Evolutionary conservation across 352 stramenopile species (phyloP).

Genomic region (Phytophthora citrophthora): DNA sequence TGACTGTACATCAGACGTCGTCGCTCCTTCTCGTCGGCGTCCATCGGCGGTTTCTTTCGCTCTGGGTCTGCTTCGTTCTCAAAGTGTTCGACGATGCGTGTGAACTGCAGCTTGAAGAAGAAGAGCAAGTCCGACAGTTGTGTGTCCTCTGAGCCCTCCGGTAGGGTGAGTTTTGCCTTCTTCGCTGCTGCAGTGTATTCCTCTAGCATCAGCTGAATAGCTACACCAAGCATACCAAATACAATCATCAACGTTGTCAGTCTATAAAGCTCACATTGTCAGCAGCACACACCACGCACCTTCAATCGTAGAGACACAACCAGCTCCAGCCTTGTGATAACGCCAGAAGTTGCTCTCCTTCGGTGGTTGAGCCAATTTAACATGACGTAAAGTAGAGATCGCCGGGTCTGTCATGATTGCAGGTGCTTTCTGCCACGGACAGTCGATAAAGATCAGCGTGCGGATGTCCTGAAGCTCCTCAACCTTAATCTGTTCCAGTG

Average conservation of each 20-base stretch:
- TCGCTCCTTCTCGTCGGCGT: constrained; percentile 81
- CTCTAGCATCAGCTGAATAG: constrained; percentile 84
- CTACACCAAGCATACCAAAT: constrained; percentile 32
- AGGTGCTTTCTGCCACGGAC: constrained; percentile 86
- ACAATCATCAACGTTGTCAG: constrained; percentile 6
- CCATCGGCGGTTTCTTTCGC: constrained; percentile 80
- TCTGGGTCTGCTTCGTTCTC: constrained; percentile 56
- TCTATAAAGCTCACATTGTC: background rate
- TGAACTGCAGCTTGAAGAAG: constrained; percentile 85
- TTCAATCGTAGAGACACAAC: constrained; percentile 92
- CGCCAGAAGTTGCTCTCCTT: constrained; percentile 89
- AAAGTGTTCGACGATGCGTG: constrained; percentile 68
- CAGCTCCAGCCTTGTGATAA: constrained; percentile 84
- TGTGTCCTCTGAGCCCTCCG: constrained; percentile 37
- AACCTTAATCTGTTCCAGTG: constrained; percentile 57
- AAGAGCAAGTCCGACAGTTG: constrained; percentile 76
- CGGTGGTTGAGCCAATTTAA: constrained; percentile 81
- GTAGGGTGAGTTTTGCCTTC: constrained; percentile 38
- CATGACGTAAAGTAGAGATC: constrained; percentile 63
- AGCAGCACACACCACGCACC: constrained; percentile 35
- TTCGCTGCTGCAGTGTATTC: constrained; percentile 66
- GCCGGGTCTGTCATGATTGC: constrained; percentile 69
- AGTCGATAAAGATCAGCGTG: constrained; percentile 89
- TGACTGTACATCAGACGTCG: constrained; percentile 75
- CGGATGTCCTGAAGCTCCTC: constrained; percentile 66